phyloP scores from a whole-genome alignment of 2,329 filamentous ascomycete species.

The Colletotrichum tropicale region DNA sequence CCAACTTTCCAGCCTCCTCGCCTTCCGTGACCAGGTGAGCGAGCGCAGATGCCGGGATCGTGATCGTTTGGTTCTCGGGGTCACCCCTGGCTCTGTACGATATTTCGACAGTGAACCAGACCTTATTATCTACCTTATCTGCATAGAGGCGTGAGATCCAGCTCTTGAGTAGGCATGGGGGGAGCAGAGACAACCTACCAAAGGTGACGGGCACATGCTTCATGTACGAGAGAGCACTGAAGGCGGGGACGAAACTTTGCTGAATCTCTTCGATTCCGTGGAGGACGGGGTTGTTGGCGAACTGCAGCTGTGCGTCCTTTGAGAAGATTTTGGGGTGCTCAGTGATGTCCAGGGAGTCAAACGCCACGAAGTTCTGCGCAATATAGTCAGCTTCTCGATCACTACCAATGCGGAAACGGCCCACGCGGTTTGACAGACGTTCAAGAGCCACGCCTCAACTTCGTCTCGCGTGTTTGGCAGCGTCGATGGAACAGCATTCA shows the following conservation, averaged over 20 bases:
- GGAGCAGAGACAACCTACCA: neutral
- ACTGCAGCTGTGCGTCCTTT: neutral
- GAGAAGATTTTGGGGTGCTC: neutral
- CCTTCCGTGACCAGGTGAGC: neutral
- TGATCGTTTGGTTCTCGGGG: neutral
- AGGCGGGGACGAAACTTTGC: neutral
- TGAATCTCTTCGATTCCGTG: neutral
- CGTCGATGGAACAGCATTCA: neutral
- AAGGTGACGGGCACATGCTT: neutral
- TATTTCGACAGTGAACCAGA: neutral
- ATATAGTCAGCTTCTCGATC: neutral
- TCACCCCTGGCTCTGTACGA: neutral
- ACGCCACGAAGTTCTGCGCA: neutral
- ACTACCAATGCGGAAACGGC: neutral
- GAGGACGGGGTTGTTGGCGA: neutral
- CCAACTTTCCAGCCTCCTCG: neutral
- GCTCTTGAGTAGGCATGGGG: rapidly evolving
- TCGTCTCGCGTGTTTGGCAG: neutral
- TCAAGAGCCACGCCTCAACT: neutral
- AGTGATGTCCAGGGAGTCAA: neutral
- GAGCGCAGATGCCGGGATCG: neutral
- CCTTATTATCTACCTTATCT: neutral
- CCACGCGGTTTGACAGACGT: neutral
- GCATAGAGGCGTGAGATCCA: neutral
- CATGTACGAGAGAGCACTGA: neutral